Percentiles rank a stretch among this genome's conserved stretches.
phyloP scores from a whole-genome alignment of 2,329 filamentous ascomycete genomes.

The Aureobasidium sp. region DNA sequence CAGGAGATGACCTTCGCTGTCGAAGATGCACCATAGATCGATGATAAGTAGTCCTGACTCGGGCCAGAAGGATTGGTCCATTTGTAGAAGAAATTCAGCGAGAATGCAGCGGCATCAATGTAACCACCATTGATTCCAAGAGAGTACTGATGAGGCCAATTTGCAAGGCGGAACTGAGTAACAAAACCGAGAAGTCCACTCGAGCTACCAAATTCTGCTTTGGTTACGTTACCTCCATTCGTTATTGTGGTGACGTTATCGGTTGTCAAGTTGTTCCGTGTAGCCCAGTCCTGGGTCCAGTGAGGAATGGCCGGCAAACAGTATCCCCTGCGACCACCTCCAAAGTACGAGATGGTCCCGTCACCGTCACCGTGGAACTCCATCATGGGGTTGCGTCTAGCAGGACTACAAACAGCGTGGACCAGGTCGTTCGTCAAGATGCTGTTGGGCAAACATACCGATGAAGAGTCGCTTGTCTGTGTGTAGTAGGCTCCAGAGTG shows the following conservation, averaged over 20 bases:
- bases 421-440: constrained; percentile 24
- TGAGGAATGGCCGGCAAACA: constrained; percentile 31
- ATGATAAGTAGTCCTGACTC: constrained; percentile 15
- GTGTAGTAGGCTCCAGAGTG: constrained; percentile 53
- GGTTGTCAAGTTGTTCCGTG: constrained; percentile 35
- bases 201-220: constrained; percentile 32
- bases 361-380: constrained; percentile 50
- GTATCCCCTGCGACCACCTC: constrained; percentile 35
- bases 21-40: neutral
- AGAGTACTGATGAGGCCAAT: constrained; percentile 47
- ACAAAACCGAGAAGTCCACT: constrained; percentile 37
- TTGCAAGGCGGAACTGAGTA: constrained; percentile 43
- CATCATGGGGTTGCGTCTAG: constrained; percentile 40
- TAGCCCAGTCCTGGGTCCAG: constrained; percentile 44
- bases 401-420: constrained; percentile 29
- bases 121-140: constrained; percentile 27
- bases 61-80: constrained; percentile 23
- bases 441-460: constrained; percentile 25
- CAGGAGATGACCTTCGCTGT: neutral
- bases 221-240: constrained; percentile 32
- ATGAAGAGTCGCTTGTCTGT: constrained; percentile 28
- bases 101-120: constrained; percentile 28
- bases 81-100: constrained; percentile 35
- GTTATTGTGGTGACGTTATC: constrained; percentile 33
- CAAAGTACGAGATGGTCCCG: constrained; percentile 42